A percentile compares a stretch with the other conserved stretches of the same genome.
Conservation (phyloP, 768 basidiomycete species). For the Pisolithus orientalis region DNA sequence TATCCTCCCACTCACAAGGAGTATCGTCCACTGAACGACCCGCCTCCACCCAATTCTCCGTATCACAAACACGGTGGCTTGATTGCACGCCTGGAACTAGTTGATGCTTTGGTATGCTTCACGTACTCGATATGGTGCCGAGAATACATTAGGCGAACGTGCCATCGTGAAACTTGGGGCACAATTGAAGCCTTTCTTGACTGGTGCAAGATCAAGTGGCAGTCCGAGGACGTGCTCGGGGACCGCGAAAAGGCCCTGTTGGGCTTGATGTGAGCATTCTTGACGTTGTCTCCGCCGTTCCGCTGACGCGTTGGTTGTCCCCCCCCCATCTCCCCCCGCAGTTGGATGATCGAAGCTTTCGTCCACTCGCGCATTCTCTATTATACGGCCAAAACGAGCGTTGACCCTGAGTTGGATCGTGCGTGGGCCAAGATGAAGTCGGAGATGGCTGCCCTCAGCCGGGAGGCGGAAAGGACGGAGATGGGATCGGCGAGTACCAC, state of each 20-base stretch:
- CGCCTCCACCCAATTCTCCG: constrained; percentile 57
- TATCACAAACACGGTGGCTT: constrained; percentile 74
- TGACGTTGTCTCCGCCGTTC: constrained; percentile 9
- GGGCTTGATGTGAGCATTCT: constrained; percentile 67
- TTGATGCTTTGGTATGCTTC: constrained; percentile 80
- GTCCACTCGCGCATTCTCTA: constrained; percentile 51
- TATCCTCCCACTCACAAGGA: constrained; percentile 59
- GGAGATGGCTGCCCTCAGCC: constrained; percentile 26
- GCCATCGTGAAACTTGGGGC: constrained; percentile 57
- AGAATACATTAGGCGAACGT: constrained; percentile 52
- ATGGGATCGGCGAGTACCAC: constrained; percentile 22
- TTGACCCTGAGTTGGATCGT: constrained; percentile 30
- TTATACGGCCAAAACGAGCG: constrained; percentile 30
- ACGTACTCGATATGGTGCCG: constrained; percentile 79
- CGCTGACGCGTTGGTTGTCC: constrained; percentile 17
- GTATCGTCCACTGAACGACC: constrained; percentile 55
- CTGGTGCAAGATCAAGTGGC: constrained; percentile 72
- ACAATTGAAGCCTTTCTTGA: constrained; percentile 64
- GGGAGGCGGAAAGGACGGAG: constrained; percentile 31
- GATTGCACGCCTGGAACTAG: constrained; percentile 71
- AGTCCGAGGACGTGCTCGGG: constrained; percentile 33
- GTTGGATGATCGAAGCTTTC: constrained; percentile 75
- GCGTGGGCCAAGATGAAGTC: constrained; percentile 29
- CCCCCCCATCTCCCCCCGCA: constrained; percentile 26
- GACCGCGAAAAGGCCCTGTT: constrained; percentile 56